Percentiles rank a stretch among this genome's conserved stretches.
phyloP scores from a whole-genome alignment of 2,329 filamentous ascomycete species.

The Botrytis fragariae region DNA sequence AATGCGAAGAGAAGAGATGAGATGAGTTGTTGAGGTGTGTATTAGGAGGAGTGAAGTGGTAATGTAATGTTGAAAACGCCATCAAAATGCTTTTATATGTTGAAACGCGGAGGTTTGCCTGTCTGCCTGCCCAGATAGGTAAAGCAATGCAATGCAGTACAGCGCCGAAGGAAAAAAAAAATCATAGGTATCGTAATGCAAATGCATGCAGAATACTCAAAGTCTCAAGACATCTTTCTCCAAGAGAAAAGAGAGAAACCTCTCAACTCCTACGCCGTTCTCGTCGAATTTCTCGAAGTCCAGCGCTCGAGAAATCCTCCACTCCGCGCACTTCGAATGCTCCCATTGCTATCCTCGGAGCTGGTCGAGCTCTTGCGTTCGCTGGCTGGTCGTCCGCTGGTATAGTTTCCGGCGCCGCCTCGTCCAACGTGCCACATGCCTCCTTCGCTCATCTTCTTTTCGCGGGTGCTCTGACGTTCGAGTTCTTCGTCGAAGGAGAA shows the following conservation, averaged over 20 bases:
- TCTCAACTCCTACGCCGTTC: neutral
- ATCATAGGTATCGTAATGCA: neutral
- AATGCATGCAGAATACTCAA: neutral
- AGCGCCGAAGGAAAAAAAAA: neutral
- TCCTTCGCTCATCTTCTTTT: slow-evolving; percentile 31
- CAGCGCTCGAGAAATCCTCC: slow-evolving; percentile 8
- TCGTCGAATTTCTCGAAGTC: neutral
- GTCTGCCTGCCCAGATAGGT: neutral
- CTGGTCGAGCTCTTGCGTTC: slow-evolving; percentile 15
- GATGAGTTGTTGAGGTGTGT: neutral
- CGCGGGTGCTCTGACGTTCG: slow-evolving; percentile 33
- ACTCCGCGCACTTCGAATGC: neutral
- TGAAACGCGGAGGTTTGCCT: neutral
- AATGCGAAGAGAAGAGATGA: neutral
- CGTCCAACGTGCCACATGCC: slow-evolving; percentile 35
- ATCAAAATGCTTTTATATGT: neutral
- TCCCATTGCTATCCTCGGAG: slow-evolving; percentile 2
- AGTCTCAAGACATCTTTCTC: neutral
- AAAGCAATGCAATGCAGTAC: neutral
- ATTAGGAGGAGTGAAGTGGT: neutral
- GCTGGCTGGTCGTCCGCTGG: neutral
- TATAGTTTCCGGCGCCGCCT: slow-evolving; percentile 37
- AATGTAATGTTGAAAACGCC: slow-evolving; percentile 1
- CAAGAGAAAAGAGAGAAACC: fast-evolving
- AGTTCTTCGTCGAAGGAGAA: slow-evolving; percentile 40